These are phyloP conservation scores for Cutaneotrichosporon sp. DNA, from an alignment of 1,284 basidiomycete genomes.

Conservation along the genomic window DNA sequence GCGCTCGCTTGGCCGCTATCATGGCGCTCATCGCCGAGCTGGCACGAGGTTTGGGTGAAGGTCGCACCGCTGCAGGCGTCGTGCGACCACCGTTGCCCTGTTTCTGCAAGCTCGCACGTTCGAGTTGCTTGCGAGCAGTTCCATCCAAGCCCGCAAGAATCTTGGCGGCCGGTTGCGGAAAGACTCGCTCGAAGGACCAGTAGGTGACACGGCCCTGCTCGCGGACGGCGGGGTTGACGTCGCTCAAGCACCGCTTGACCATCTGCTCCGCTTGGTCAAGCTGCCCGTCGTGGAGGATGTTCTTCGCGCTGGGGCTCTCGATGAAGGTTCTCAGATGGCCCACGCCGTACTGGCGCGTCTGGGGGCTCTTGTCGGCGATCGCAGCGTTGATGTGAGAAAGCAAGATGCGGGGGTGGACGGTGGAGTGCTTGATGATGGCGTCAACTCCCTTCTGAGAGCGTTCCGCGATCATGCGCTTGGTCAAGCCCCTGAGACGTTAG, in stretches of 20 bases:
- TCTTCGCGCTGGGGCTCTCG: constrained; percentile 66
- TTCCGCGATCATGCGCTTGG: constrained; percentile 92
- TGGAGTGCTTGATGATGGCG: constrained; percentile 69
- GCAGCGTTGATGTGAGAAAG: constrained; percentile 71
- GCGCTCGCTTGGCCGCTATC: constrained; percentile 43
- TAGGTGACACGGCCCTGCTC: constrained; percentile 73
- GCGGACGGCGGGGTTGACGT: constrained; percentile 77
- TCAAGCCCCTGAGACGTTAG: constrained; percentile 58
- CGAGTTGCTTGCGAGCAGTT: constrained; percentile 74
- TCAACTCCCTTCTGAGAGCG: constrained; percentile 76
- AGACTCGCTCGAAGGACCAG: constrained; percentile 77
- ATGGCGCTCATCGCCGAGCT: constrained; percentile 33
- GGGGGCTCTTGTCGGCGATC: constrained; percentile 81
- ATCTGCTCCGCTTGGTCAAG: constrained; percentile 70
- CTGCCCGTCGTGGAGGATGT: constrained; percentile 66
- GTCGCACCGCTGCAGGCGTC: neutral
- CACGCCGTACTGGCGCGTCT: constrained; percentile 68
- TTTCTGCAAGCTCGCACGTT: constrained; percentile 68
- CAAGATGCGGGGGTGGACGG: constrained; percentile 69
- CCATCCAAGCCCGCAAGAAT: constrained; percentile 68
- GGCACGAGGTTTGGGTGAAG: constrained; percentile 14
- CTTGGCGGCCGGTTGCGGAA: constrained; percentile 65
- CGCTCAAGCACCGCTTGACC: constrained; percentile 70
- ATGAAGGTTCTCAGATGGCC: constrained; percentile 74
- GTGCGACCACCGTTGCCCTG: neutral